These are phyloP conservation scores for Hyphopichia burtonii DNA, from an alignment of 1,139 yeast species.

Conservation along the genomic window DNA sequence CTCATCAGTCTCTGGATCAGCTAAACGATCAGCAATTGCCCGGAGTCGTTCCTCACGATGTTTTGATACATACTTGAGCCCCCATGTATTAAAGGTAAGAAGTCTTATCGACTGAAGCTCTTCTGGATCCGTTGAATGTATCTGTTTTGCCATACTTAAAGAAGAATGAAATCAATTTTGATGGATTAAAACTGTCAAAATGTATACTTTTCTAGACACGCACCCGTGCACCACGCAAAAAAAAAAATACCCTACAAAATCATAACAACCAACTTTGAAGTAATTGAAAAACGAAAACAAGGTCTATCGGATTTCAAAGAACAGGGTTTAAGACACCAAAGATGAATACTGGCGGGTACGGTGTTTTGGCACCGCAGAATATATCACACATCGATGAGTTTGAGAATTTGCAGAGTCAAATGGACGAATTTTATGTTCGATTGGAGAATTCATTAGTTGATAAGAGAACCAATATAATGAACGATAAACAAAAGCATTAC, in stretches of 20 bases:
- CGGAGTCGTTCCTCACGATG: constrained; percentile 59
- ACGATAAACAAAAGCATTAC: constrained; percentile 27
- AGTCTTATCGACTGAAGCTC: constrained; percentile 34
- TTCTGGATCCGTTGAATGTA: neutral
- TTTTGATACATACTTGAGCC: constrained; percentile 78
- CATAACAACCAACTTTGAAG: neutral
- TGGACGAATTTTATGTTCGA: constrained; percentile 27
- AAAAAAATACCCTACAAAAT: neutral
- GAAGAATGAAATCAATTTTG: no score
- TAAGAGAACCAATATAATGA: constrained; percentile 27
- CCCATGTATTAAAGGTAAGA: constrained; percentile 83
- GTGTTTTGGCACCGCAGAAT: neutral
- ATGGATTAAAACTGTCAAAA: no score
- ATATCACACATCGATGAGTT: constrained; percentile 21
- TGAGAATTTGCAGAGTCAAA: constrained; percentile 25
- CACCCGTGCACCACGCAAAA: neutral
- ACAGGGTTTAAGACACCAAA: neutral
- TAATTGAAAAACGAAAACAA: no score
- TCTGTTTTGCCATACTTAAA: neutral
- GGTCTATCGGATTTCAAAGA: no score
- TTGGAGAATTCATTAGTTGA: constrained; percentile 25
- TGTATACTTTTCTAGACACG: no score
- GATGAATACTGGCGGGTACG: neutral
- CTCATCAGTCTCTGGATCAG: constrained; percentile 31
- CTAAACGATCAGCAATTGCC: constrained; percentile 72